Conservation (phyloP, 371 early-diverging fungal species). For the Mucor indicus region DNA sequence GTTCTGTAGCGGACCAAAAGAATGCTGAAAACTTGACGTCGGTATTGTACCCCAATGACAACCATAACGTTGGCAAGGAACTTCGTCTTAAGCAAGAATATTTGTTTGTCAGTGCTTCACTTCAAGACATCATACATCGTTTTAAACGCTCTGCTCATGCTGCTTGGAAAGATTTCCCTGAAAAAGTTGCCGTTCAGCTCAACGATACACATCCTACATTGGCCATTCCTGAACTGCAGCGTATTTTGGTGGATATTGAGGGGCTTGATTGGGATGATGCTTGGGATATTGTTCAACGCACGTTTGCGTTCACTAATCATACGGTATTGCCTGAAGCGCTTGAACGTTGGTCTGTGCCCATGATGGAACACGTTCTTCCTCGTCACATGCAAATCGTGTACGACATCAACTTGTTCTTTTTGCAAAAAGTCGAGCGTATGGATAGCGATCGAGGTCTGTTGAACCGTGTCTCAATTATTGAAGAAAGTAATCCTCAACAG, state of each 20-base stretch:
- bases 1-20: conserved; percentile 83
- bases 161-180: conserved; percentile 84
- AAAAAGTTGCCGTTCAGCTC: conserved; percentile 90
- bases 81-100: conserved; percentile 94
- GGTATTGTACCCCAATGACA: conserved; percentile 93
- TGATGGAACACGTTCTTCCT: conserved; percentile 84
- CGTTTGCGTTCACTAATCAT: conserved; percentile 95
- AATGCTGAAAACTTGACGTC: conserved; percentile 90
- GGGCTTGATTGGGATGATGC: conserved; percentile 88
- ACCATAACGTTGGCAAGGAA: conserved; percentile 90
- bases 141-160: conserved; percentile 83
- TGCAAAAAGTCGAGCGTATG: conserved; percentile 82
- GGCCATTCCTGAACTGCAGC: conserved; percentile 87
- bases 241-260: conserved; percentile 86
- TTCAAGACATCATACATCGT: conserved; percentile 83
- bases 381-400: conserved; percentile 94
- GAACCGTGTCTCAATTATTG: conserved; percentile 86
- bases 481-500: conserved; percentile 83
- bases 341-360: conserved; percentile 92
- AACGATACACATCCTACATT: conserved; percentile 86
- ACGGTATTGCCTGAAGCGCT: conserved; percentile 95
- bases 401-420: conserved; percentile 93
- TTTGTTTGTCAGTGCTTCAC: conserved; percentile 87
- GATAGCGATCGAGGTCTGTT: conserved; percentile 88
- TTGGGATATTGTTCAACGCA: conserved; percentile 84